These are phyloP conservation scores for Lentithecium fluviatile DNA, from an alignment of 495 filamentous ascomycete genomes.

Conservation along the genomic window DNA sequence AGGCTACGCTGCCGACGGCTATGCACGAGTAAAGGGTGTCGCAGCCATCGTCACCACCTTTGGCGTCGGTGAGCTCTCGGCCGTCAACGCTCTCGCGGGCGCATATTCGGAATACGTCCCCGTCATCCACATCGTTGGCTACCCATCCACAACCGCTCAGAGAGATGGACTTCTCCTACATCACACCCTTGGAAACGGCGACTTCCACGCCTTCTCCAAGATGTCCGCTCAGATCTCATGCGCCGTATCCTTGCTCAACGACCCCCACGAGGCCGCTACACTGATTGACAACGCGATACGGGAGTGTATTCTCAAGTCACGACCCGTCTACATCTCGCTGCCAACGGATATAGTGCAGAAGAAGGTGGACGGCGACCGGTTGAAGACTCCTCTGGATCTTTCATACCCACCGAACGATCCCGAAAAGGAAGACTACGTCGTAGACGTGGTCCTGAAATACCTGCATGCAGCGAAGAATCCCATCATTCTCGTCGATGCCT, in stretches of 20 bases:
- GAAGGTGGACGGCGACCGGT: conserved; percentile 70
- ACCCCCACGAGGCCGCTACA: conserved; percentile 64
- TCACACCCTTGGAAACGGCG: conserved; percentile 90
- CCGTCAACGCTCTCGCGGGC: conserved; percentile 68
- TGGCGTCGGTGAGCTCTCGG: conserved; percentile 68
- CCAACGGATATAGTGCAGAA: conserved; percentile 82
- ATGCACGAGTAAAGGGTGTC: conserved; percentile 68
- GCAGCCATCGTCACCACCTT: conserved; percentile 66
- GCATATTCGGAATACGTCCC: conserved; percentile 72
- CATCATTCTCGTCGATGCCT: conserved; percentile 86
- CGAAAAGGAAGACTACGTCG: conserved; percentile 79
- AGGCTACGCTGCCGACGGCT: conserved; percentile 73
- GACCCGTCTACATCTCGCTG: conserved; percentile 72
- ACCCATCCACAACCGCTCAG: conserved; percentile 60
- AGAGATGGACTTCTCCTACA: conserved; percentile 71
- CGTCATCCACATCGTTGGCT: conserved; percentile 79
- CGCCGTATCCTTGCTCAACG: conserved; percentile 64
- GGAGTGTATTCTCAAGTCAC: conserved; percentile 64
- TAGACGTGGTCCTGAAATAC: conserved; percentile 73
- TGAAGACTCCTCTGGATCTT: conserved; percentile 70
- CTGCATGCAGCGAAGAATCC: conserved; percentile 74
- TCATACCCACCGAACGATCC: conserved; percentile 60
- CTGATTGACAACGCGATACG: conserved; percentile 79
- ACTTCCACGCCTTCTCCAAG: conserved; percentile 78
- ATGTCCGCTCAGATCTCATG: conserved; percentile 76